phyloP scores from a whole-genome alignment of 129 eudicot genomes.

The Tagetes erecta region DNA sequence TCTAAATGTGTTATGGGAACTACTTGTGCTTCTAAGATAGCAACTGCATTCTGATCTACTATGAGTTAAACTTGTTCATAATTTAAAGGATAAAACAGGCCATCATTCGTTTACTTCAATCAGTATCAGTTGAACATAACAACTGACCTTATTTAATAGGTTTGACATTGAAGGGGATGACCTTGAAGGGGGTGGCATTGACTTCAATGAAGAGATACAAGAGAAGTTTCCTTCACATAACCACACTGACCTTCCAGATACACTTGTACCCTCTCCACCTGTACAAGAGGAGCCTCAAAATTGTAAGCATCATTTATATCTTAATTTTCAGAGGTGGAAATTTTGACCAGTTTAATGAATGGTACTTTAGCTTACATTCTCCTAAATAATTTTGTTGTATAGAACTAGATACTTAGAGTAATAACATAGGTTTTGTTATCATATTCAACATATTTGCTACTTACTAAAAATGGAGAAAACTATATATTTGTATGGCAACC shows the following conservation, averaged over 20 bases:
- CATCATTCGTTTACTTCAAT: constrained; percentile 8
- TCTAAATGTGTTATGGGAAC: constrained; percentile 11
- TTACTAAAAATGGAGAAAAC: not conserved
- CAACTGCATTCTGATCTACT: not conserved
- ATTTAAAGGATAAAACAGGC: not conserved
- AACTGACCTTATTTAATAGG: constrained; percentile 2
- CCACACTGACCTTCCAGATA: constrained; percentile 50
- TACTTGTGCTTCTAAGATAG: constrained; percentile 6
- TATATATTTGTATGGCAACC: constrained; percentile 1
- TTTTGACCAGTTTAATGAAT: constrained; percentile 2
- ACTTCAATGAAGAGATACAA: constrained; percentile 50
- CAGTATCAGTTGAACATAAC: not conserved
- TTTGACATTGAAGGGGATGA: constrained; percentile 59
- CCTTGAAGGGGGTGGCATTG: constrained; percentile 58
- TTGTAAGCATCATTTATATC: constrained; percentile 43
- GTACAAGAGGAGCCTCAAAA: constrained; percentile 43
- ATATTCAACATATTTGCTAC: not conserved
- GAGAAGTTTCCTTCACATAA: constrained; percentile 40
- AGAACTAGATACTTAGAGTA: not conserved
- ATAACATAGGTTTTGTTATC: not conserved
- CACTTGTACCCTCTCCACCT: constrained; percentile 67
- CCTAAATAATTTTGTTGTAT: not conserved
- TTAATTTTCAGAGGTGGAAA: constrained; percentile 4
- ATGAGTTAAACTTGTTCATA: not conserved
- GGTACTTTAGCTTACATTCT: not conserved